A percentile compares a stretch with the other conserved stretches of the same genome.
Conservation (phyloP, 1,284 basidiomycete genomes). For the Ganoderma lingzhi region DNA sequence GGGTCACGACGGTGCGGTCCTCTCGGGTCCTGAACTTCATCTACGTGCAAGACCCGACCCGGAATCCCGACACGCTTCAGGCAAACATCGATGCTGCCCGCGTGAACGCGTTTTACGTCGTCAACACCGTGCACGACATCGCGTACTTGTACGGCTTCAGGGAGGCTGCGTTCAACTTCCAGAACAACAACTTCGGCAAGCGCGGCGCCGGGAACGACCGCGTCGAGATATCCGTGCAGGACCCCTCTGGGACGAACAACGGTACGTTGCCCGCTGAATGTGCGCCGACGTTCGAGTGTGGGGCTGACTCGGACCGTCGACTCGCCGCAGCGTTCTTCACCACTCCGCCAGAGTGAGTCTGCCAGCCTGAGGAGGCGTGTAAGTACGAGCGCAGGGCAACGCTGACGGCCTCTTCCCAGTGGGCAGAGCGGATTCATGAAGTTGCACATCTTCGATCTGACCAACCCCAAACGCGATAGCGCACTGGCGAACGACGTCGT, state of each 20-base stretch:
- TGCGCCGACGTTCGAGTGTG: no score
- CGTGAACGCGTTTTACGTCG: conserved; percentile 59
- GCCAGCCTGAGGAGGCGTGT: background rate
- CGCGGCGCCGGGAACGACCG: conserved; percentile 50
- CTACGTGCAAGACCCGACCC: conserved; percentile 42
- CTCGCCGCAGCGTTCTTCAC: conserved; percentile 35
- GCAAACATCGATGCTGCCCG: conserved; percentile 56
- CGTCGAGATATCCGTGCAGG: conserved; percentile 52
- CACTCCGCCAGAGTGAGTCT: background rate
- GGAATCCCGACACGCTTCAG: conserved; percentile 36
- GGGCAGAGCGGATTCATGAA: conserved; percentile 39
- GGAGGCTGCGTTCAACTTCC: conserved; percentile 54
- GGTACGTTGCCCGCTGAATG: conserved; percentile 25
- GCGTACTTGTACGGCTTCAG: conserved; percentile 51
- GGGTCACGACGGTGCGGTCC: conserved; percentile 39
- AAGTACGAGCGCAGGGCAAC: background rate
- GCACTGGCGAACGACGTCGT: conserved; percentile 59
- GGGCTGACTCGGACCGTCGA: background rate
- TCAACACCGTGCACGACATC: conserved; percentile 60
- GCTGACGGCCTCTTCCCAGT: background rate
- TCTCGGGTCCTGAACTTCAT: conserved; percentile 47
- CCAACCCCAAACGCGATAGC: conserved; percentile 52
- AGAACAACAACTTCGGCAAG: conserved; percentile 52
- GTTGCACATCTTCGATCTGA: conserved; percentile 52
- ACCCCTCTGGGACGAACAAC: conserved; percentile 47